Percentiles rank a stretch among this genome's conserved stretches.
Conservation (phyloP, 2,329 filamentous ascomycete genomes). For the Hypomyces rosellus region DNA sequence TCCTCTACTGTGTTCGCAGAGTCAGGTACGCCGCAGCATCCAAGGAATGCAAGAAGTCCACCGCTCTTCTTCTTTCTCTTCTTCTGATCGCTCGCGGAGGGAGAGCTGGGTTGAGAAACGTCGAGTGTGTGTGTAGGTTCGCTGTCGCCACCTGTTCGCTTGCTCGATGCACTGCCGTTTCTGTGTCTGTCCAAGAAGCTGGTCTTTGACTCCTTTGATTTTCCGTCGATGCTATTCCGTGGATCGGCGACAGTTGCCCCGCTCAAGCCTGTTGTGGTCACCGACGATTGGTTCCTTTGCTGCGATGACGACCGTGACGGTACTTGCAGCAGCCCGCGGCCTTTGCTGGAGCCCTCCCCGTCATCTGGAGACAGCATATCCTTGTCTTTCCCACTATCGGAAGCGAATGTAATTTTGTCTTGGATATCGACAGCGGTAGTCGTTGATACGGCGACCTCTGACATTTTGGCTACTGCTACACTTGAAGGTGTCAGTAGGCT, state of each 20-base stretch:
- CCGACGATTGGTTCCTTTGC: slow-evolving; percentile 51
- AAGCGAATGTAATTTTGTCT: slow-evolving; percentile 27
- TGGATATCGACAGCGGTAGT: slow-evolving; percentile 26
- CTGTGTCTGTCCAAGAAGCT: slow-evolving; percentile 58
- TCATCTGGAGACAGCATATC: slow-evolving; percentile 37
- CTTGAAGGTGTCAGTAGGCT: slow-evolving; percentile 4
- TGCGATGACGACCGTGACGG: slow-evolving; percentile 57
- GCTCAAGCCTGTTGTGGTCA: slow-evolving; percentile 54
- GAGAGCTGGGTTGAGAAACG: slow-evolving; percentile 47
- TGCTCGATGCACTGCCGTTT: slow-evolving; percentile 64
- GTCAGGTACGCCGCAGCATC: slow-evolving; percentile 61
- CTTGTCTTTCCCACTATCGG: slow-evolving; percentile 39
- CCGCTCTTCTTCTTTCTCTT: slow-evolving; percentile 52
- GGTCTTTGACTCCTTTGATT: slow-evolving; percentile 59
- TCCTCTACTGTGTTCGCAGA: slow-evolving; percentile 49
- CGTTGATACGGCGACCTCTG: slow-evolving; percentile 23
- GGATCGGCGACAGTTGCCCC: slow-evolving; percentile 53
- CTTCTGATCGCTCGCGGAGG: slow-evolving; percentile 41
- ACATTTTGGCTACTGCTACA: slow-evolving; percentile 22
- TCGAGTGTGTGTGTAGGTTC: slow-evolving; percentile 44
- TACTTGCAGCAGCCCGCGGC: slow-evolving; percentile 48
- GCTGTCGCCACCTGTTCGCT: slow-evolving; percentile 50
- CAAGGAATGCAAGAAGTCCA: slow-evolving; percentile 55
- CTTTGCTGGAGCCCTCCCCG: slow-evolving; percentile 40
- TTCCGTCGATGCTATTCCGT: slow-evolving; percentile 55